Conservation (phyloP, 257 asterid genomes). For the Cinchona pubescens region DNA sequence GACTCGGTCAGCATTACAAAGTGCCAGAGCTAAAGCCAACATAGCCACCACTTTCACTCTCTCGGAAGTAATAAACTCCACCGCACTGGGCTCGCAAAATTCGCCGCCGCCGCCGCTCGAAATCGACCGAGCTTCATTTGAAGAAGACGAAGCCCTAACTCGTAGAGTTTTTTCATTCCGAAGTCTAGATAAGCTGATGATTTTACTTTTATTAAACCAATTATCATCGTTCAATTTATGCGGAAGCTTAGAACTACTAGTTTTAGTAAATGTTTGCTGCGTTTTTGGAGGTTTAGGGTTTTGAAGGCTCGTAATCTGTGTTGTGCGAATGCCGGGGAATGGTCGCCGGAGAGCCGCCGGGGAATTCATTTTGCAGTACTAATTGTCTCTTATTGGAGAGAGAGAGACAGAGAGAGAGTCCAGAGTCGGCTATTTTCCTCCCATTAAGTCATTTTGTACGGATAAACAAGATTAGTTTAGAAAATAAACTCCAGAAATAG, state of each 20-base stretch:
- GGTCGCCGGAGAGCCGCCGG: slow-evolving; percentile 20
- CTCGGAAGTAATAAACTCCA: slow-evolving; percentile 94
- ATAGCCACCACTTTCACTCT: slow-evolving; percentile 96
- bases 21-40: slow-evolving; percentile 87
- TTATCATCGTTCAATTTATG: neutral
- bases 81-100: slow-evolving; percentile 40
- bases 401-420: no score
- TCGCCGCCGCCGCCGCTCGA: slow-evolving; percentile 19
- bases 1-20: slow-evolving; percentile 93
- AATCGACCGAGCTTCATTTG: slow-evolving; percentile 13
- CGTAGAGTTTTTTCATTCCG: neutral
- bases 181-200: neutral
- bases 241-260: neutral
- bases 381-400: no score
- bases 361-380: slow-evolving; percentile 19
- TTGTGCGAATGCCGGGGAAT: no score
- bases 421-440: no score
- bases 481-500: no score
- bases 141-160: slow-evolving; percentile 24
- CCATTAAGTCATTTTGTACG: no score
- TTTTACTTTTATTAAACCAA: neutral
- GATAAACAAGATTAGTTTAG: no score
- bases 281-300: neutral
- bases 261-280: neutral
- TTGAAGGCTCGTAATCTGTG: slow-evolving; percentile 1